A percentile compares a stretch with the other conserved stretches of the same genome.
Conservation (phyloP, 345 rosid genomes). For the Bruguiera parviflora region DNA sequence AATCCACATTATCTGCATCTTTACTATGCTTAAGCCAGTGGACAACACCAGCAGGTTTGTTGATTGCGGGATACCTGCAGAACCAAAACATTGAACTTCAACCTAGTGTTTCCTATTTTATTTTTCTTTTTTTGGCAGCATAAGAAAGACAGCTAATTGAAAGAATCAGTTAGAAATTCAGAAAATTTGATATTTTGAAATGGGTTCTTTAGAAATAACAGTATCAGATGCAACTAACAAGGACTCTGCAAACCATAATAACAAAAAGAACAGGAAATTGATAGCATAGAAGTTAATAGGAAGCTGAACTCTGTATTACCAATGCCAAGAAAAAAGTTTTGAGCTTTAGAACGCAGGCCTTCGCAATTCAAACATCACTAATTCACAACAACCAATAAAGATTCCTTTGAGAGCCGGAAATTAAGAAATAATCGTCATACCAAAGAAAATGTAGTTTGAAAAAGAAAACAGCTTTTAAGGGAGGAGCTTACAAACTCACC, state of each 20-base stretch:
- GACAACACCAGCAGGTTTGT: slow-evolving; percentile 90
- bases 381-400: too few relatives aligned
- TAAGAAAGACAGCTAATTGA: background rate
- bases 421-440: too few relatives aligned
- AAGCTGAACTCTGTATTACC: background rate
- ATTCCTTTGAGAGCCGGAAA: too few relatives aligned
- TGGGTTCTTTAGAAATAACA: background rate
- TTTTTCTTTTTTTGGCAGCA: background rate
- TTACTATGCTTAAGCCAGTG: slow-evolving; percentile 93
- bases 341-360: background rate
- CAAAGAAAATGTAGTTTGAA: too few relatives aligned
- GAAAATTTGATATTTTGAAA: background rate
- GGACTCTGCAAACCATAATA: background rate
- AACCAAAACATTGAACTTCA: background rate
- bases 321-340: background rate
- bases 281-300: background rate
- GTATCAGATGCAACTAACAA: background rate
- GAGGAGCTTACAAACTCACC: slow-evolving; percentile 37
- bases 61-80: slow-evolving; percentile 93
- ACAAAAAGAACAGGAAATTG: background rate
- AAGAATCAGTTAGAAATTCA: background rate
- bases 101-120: background rate
- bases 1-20: slow-evolving; percentile 82
- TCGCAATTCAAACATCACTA: too few relatives aligned
- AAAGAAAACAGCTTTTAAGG: too few relatives aligned